Conservation (phyloP, 495 filamentous ascomycete genomes). For the Margaritispora aquatica region DNA sequence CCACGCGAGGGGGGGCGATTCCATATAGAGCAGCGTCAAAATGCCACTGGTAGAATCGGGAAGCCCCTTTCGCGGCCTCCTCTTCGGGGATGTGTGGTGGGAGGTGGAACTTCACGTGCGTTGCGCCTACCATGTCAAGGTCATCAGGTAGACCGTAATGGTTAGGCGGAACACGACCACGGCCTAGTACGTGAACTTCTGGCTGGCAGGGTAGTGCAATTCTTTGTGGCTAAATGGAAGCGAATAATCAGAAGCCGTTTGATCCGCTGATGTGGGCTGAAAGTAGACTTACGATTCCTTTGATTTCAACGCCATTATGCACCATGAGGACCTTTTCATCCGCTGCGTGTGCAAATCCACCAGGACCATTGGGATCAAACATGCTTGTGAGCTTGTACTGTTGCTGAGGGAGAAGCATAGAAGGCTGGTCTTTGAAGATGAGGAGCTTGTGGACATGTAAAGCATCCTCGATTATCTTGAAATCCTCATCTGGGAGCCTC, state of each 20-base stretch:
- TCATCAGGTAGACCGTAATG: background rate
- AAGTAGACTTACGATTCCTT: background rate
- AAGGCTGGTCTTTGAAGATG: background rate
- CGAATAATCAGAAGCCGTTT: background rate
- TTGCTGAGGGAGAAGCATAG: background rate
- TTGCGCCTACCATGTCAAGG: background rate
- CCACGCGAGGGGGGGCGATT: background rate
- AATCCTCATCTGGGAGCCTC: background rate
- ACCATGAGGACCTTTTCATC: background rate
- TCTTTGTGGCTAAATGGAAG: background rate
- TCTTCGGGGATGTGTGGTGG: background rate
- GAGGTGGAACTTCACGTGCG: background rate
- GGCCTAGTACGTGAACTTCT: background rate
- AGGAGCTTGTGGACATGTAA: background rate
- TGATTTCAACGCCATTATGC: background rate
- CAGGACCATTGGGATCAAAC: background rate
- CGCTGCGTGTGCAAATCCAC: background rate
- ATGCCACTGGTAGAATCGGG: background rate
- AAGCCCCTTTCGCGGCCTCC: background rate
- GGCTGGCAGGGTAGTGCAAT: background rate
- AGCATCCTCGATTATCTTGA: background rate
- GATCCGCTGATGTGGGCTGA: background rate
- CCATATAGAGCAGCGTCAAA: background rate
- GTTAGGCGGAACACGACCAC: background rate
- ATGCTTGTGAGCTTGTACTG: background rate